Percentiles rank a stretch among this genome's conserved stretches.
Evolutionary conservation across 2,329 filamentous ascomycete species (phyloP).

Genomic region (Drechslerella coelobrocha): DNA sequence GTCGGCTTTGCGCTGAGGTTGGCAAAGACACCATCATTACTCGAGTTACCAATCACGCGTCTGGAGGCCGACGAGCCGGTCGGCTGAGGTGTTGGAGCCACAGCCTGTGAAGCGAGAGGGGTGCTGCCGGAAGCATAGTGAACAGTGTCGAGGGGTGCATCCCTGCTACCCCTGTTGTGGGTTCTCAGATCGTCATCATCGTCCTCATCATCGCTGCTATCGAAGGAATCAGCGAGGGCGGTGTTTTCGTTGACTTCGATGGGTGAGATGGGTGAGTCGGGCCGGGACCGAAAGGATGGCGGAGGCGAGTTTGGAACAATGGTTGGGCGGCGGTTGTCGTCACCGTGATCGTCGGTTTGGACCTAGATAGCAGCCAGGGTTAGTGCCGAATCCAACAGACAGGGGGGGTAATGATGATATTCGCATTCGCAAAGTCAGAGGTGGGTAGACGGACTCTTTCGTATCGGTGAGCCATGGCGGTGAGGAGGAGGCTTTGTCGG

Average conservation of each 20-base stretch:
- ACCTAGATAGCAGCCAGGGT: slow-evolving; percentile 60
- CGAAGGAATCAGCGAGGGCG: slow-evolving; percentile 91
- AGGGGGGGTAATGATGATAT: slow-evolving; percentile 8
- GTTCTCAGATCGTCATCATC: slow-evolving; percentile 78
- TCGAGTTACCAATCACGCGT: slow-evolving; percentile 75
- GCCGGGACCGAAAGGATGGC: slow-evolving; percentile 87
- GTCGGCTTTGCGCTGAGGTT: slow-evolving; percentile 93
- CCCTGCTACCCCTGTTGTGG: slow-evolving; percentile 76
- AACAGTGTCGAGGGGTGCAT: slow-evolving; percentile 50
- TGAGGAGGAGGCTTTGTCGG: slow-evolving; percentile 9
- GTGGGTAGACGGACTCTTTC: slow-evolving; percentile 51
- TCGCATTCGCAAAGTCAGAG: slow-evolving; percentile 6
- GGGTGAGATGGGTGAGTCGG: slow-evolving; percentile 70
- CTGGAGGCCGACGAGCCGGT: slow-evolving; percentile 60
- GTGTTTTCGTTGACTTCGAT: slow-evolving; percentile 61
- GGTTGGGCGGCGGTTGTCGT: slow-evolving; percentile 58
- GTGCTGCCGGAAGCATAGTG: slow-evolving; percentile 51
- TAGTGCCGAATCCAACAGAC: slow-evolving; percentile 16
- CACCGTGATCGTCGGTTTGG: slow-evolving; percentile 67
- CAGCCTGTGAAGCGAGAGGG: slow-evolving; percentile 48
- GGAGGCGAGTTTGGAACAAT: slow-evolving; percentile 68
- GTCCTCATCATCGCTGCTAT: slow-evolving; percentile 77
- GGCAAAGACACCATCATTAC: slow-evolving; percentile 93
- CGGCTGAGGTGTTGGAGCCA: slow-evolving; percentile 52
- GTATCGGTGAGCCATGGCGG: slow-evolving; percentile 54